Conservation (phyloP, 352 stramenopile species). For the Phytophthora pisi region DNA sequence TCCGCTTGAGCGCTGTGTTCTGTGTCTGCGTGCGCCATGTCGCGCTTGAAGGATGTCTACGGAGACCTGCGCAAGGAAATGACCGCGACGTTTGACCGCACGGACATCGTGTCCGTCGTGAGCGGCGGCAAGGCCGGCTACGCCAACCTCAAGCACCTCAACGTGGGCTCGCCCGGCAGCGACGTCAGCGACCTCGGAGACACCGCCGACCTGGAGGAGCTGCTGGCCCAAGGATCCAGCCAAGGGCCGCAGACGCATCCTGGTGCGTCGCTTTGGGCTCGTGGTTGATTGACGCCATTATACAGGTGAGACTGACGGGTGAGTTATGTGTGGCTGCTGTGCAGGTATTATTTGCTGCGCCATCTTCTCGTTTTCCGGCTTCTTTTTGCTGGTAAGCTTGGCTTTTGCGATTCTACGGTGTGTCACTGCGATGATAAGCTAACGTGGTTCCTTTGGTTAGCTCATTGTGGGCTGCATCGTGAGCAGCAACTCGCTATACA, state of each 20-base stretch:
- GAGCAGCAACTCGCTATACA: conserved; percentile 88
- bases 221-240: conserved; percentile 74
- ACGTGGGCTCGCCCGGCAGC: conserved; percentile 74
- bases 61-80: conserved; percentile 82
- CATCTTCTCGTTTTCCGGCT: conserved; percentile 78
- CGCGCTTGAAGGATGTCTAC: conserved; percentile 80
- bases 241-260: conserved; percentile 77
- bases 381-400: conserved; percentile 65
- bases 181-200: conserved; percentile 84
- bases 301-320: no score
- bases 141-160: conserved; percentile 84
- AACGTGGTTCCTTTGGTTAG: conserved; percentile 23
- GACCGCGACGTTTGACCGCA: conserved; percentile 70
- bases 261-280: conserved; percentile 30
- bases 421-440: not conserved
- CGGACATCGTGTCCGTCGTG: conserved; percentile 72
- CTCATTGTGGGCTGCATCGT: conserved; percentile 87
- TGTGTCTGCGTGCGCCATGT: conserved; percentile 33
- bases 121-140: conserved; percentile 76
- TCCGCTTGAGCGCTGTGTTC: no score
- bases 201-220: conserved; percentile 78
- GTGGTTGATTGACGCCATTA: no score
- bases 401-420: not conserved
- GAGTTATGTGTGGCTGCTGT: not conserved
- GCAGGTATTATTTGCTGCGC: conserved; percentile 77